Conservation (phyloP, 2,329 filamentous ascomycete species). For the Fusarium illudens region DNA sequence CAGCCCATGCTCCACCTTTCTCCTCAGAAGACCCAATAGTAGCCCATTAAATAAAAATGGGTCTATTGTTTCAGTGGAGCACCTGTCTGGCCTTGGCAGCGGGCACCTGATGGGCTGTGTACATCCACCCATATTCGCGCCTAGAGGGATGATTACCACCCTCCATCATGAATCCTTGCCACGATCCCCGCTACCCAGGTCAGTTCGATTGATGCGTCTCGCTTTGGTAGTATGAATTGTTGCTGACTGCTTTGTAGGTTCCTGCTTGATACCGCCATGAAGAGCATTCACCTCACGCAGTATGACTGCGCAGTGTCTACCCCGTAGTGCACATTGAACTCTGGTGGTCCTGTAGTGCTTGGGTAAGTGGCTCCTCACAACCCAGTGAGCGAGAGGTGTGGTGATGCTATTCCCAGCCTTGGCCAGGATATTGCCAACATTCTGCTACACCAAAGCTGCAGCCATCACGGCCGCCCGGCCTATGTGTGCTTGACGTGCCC, state of each 20-base stretch:
- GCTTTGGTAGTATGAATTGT: background rate
- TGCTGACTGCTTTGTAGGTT: background rate
- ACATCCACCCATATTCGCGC: too few relatives aligned
- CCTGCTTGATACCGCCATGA: background rate
- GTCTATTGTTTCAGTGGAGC: too few relatives aligned
- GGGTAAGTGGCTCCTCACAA: too few relatives aligned
- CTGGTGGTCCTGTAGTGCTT: too few relatives aligned
- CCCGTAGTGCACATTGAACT: background rate
- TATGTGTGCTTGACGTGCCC: background rate
- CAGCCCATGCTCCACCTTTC: too few relatives aligned
- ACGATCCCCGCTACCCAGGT: background rate
- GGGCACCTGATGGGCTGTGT: too few relatives aligned
- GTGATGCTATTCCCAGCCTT: background rate
- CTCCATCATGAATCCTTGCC: background rate
- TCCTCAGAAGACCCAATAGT: too few relatives aligned
- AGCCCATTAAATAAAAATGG: too few relatives aligned
- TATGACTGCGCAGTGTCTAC: background rate
- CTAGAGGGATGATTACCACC: background rate
- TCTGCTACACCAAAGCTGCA: constrained; percentile 1
- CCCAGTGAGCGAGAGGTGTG: background rate
- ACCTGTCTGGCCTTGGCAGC: too few relatives aligned
- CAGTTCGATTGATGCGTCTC: background rate
- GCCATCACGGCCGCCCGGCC: background rate
- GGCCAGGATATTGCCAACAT: background rate
- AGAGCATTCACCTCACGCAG: background rate